Conservation (phyloP, 139 green algal species). For the Chlamydomonas eustigma region DNA sequence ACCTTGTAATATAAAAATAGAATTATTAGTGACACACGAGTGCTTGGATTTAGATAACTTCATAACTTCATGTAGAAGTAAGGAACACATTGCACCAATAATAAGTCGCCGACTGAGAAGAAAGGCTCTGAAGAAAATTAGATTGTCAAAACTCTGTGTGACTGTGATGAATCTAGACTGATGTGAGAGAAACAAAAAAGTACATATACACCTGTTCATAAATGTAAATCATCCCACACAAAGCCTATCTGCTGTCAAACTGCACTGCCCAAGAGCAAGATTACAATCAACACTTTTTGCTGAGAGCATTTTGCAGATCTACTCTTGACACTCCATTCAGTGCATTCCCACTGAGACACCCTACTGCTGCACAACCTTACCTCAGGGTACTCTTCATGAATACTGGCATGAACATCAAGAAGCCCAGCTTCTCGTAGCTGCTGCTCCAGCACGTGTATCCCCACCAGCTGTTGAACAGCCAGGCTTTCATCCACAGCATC, state of each 20-base stretch:
- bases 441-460: background rate
- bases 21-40: background rate
- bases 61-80: background rate
- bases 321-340: background rate
- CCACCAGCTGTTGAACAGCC: background rate
- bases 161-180: background rate
- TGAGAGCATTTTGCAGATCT: background rate
- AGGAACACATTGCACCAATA: background rate
- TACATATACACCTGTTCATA: too few relatives aligned
- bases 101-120: background rate
- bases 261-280: too few relatives aligned
- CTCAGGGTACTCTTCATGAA: background rate
- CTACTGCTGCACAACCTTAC: background rate
- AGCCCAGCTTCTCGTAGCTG: conserved; percentile 1
- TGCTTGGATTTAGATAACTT: background rate
- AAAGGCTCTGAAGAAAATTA: background rate
- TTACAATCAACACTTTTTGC: too few relatives aligned
- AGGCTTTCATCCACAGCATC: background rate
- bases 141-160: background rate
- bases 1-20: background rate
- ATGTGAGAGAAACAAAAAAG: conserved; percentile 1
- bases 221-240: too few relatives aligned
- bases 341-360: background rate
- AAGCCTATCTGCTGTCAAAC: too few relatives aligned
- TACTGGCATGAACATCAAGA: background rate